A percentile compares a stretch with the other conserved stretches of the same genome.
phyloP scores from a whole-genome alignment of 2,329 filamentous ascomycete species.

The Onygenales sp. region DNA sequence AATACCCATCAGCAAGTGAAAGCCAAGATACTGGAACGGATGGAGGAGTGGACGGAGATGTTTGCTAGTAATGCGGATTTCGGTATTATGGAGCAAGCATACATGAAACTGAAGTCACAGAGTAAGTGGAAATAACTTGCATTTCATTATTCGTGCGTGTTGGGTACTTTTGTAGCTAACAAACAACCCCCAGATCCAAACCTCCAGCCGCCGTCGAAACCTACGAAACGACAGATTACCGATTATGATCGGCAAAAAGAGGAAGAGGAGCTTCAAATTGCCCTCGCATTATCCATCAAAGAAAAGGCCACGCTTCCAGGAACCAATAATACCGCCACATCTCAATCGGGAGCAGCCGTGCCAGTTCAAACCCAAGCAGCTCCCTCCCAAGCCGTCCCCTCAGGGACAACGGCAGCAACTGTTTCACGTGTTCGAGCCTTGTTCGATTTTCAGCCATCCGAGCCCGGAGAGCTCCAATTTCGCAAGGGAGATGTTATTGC shows the following conservation, averaged over 20 bases:
- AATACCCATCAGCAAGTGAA: constrained; percentile 97
- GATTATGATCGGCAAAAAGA: constrained; percentile 86
- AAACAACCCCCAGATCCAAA: constrained; percentile 62
- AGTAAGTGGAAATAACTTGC: constrained; percentile 34
- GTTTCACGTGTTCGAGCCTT: constrained; percentile 89
- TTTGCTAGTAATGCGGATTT: constrained; percentile 82
- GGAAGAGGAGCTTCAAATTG: constrained; percentile 95
- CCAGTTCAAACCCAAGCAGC: constrained; percentile 17
- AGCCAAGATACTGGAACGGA: constrained; percentile 90
- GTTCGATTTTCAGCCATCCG: constrained; percentile 90
- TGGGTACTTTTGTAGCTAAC: constrained; percentile 11
- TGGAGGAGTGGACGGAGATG: constrained; percentile 95
- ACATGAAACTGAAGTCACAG: constrained; percentile 69
- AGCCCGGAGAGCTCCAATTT: constrained; percentile 90
- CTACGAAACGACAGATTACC: constrained; percentile 84
- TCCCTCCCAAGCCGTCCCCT: constrained; percentile 42
- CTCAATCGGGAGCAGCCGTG: constrained; percentile 27
- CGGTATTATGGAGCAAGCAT: constrained; percentile 95
- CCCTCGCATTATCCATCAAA: constrained; percentile 81
- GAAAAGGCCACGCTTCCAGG: constrained; percentile 53
- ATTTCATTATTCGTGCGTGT: background rate
- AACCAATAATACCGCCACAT: constrained; percentile 28
- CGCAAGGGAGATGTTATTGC: constrained; percentile 96
- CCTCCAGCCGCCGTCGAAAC: constrained; percentile 82
- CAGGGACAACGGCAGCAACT: constrained; percentile 89